These are phyloP conservation scores for Rhizophagus sp. DNA, from an alignment of 192 early-diverging fungal species.

Conservation along the genomic window DNA sequence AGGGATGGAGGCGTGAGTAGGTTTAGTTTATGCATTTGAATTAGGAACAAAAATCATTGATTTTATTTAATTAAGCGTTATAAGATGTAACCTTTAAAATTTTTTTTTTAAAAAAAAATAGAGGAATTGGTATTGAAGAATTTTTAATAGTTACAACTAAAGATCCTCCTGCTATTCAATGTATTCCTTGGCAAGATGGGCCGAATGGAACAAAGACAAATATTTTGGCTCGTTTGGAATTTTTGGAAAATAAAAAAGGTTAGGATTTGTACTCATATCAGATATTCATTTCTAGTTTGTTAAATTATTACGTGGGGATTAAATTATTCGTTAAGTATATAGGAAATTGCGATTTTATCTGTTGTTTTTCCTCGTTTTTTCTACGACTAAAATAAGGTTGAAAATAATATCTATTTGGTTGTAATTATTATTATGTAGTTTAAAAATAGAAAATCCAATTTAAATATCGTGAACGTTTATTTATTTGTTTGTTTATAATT, in stretches of 20 bases:
- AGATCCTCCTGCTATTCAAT: slow-evolving; percentile 69
- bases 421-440: too few species aligned
- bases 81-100: neutral
- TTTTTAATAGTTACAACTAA: slow-evolving; percentile 69
- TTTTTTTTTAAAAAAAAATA: slow-evolving; percentile 30
- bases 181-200: slow-evolving; percentile 73
- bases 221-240: slow-evolving; percentile 33
- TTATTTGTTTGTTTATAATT: slow-evolving; percentile 21
- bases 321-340: neutral
- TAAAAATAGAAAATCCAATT: too few species aligned
- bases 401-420: neutral
- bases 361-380: neutral
- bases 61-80: neutral
- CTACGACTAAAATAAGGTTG: neutral
- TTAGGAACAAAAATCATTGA: neutral
- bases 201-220: slow-evolving; percentile 27
- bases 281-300: neutral
- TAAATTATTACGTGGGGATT: neutral
- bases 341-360: neutral
- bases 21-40: neutral
- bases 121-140: slow-evolving; percentile 63
- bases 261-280: neutral
- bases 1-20: slow-evolving; percentile 47
- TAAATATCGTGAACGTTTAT: neutral
- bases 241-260: slow-evolving; percentile 44